Evolutionary conservation across 2,329 filamentous ascomycete species (phyloP).

Genomic region (Ophiocordyceps camponoti-floridani): DNA sequence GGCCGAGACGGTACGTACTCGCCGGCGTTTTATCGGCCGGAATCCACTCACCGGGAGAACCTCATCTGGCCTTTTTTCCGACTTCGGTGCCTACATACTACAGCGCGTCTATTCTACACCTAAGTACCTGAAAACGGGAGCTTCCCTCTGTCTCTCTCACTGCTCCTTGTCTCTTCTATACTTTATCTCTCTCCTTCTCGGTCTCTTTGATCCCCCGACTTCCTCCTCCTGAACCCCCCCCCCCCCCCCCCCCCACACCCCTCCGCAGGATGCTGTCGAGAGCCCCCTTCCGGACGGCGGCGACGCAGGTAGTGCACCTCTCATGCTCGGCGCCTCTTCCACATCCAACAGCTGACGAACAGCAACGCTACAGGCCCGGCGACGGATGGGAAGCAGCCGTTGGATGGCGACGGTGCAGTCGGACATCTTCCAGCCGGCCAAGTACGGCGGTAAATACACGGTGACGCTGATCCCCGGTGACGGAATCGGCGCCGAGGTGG

Average conservation of each 20-base stretch:
- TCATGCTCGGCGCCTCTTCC: slow-evolving; percentile 5
- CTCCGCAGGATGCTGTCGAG: slow-evolving; percentile 35
- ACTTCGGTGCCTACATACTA: background rate
- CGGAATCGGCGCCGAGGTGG: slow-evolving; percentile 94
- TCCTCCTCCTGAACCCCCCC: background rate
- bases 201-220: background rate
- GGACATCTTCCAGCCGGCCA: slow-evolving; percentile 97
- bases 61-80: slow-evolving; percentile 1
- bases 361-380: too few species aligned
- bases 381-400: slow-evolving; percentile 7
- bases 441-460: slow-evolving; percentile 98
- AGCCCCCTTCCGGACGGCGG: slow-evolving; percentile 33
- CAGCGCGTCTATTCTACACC: background rate
- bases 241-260: background rate
- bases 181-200: background rate
- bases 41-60: background rate
- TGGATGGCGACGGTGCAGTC: slow-evolving; percentile 68
- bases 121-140: slow-evolving; percentile 1
- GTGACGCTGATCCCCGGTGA: slow-evolving; percentile 97
- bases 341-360: background rate
- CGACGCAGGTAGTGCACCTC: slow-evolving; percentile 28
- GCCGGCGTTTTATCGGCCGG: background rate
- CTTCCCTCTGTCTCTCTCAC: background rate
- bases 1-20: background rate
- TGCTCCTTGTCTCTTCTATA: slow-evolving; percentile 1